Conservation (phyloP, 1,284 basidiomycete species). For the Tilletia setariae region DNA sequence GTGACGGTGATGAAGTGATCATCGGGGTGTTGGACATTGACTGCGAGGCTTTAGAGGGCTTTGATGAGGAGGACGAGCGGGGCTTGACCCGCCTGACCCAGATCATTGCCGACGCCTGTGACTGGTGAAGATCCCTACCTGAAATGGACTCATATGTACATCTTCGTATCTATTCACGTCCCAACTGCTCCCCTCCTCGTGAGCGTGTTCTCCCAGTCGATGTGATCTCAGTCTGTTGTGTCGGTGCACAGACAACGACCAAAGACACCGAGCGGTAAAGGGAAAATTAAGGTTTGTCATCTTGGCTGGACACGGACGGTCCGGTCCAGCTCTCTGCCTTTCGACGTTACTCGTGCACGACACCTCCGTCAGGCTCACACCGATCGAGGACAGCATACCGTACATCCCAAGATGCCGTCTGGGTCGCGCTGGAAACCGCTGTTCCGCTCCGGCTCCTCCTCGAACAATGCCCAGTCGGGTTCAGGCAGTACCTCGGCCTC, state of each 20-base stretch:
- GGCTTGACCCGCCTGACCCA: conserved; percentile 49
- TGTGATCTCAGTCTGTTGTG: too few relatives aligned
- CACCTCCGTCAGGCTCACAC: too few relatives aligned
- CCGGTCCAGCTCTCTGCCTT: too few relatives aligned
- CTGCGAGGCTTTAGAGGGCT: conserved; percentile 52
- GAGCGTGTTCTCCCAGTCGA: too few relatives aligned
- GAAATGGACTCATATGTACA: not conserved
- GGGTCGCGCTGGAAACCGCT: not conserved
- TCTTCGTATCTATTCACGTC: not conserved
- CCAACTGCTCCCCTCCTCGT: too few relatives aligned
- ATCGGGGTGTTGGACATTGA: conserved; percentile 56
- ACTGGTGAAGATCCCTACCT: conserved; percentile 22
- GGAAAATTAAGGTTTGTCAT: too few relatives aligned
- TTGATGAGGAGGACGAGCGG: conserved; percentile 50
- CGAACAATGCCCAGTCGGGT: not conserved
- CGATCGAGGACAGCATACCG: too few relatives aligned
- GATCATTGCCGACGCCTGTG: conserved; percentile 32
- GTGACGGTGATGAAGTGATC: conserved; percentile 39
- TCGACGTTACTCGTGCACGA: too few relatives aligned
- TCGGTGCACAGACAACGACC: too few relatives aligned
- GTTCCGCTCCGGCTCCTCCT: conserved; percentile 4
- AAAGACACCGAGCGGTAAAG: too few relatives aligned
- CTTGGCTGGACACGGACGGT: too few relatives aligned
- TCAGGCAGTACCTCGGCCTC: not conserved
- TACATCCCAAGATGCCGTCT: not conserved